These are phyloP conservation scores for Diaporthe sp. DNA, from an alignment of 2,329 filamentous ascomycete species.

Conservation along the genomic window DNA sequence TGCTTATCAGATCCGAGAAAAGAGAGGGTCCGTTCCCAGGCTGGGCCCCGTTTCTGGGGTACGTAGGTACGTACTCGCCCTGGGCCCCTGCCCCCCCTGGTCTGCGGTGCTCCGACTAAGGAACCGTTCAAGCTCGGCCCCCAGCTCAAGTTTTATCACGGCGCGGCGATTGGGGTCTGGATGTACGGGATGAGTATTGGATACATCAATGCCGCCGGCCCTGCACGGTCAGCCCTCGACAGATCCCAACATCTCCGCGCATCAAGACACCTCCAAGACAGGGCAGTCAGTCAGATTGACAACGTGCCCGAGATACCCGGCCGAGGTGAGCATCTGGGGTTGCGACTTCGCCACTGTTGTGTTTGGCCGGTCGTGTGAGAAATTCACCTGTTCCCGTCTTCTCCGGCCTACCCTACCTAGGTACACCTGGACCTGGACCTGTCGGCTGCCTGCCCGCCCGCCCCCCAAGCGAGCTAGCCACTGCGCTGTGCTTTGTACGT, in stretches of 20 bases:
- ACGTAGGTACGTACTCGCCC: not conserved
- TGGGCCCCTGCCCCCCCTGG: too few species aligned
- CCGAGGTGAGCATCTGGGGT: not conserved
- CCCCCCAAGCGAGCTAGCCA: not conserved
- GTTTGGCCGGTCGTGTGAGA: not conserved
- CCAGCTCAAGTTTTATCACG: conserved; percentile 20
- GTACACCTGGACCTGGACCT: not conserved
- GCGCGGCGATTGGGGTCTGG: not conserved
- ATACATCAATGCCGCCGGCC: not conserved
- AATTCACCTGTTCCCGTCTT: conserved; percentile 10
- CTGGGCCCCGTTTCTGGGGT: conserved; percentile 21
- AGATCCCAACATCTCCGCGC: conserved; percentile 15
- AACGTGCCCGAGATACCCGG: not conserved
- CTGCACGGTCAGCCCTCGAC: not conserved
- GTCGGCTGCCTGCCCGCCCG: conserved; percentile 8
- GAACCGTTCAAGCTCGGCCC: conserved; percentile 13
- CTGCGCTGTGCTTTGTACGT: conserved; percentile 13
- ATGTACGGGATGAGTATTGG: too few species aligned
- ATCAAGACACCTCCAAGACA: not conserved
- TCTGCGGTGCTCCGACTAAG: conserved; percentile 15
- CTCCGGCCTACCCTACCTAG: not conserved
- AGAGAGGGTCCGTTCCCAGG: conserved; percentile 23
- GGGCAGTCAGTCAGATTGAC: not conserved
- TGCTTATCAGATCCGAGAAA: conserved; percentile 34
- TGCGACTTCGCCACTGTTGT: not conserved